These are phyloP conservation scores for Sisymbrium altissimum DNA, from an alignment of 345 rosid species.

Conservation along the genomic window DNA sequence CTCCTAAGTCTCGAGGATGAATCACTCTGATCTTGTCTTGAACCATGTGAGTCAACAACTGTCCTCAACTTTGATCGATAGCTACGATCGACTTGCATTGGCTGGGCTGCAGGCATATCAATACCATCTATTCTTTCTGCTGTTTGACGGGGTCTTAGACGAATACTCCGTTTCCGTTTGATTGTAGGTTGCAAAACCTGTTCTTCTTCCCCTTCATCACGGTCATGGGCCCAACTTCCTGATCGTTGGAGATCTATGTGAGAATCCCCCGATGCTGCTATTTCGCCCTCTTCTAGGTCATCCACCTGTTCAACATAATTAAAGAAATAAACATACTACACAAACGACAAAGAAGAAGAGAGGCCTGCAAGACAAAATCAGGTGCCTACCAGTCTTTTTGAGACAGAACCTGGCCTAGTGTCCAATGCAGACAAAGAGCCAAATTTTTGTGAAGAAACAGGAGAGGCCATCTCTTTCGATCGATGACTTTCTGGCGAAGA, in stretches of 20 bases:
- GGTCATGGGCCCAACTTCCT: slow-evolving; percentile 93
- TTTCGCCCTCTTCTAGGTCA: slow-evolving; percentile 98
- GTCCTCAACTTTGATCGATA: slow-evolving; percentile 59
- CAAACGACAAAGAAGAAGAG: slow-evolving; percentile 2
- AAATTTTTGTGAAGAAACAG: slow-evolving; percentile 87
- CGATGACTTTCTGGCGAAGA: slow-evolving; percentile 81
- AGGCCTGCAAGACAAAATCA: slow-evolving; percentile 17
- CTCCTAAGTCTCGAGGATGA: slow-evolving; percentile 57
- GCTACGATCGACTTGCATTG: slow-evolving; percentile 58
- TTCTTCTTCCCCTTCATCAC: slow-evolving; percentile 94
- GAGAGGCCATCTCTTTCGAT: slow-evolving; percentile 66
- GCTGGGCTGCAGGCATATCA: slow-evolving; percentile 51
- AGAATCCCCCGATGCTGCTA: slow-evolving; percentile 92
- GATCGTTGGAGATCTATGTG: slow-evolving; percentile 87
- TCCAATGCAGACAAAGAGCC: slow-evolving; percentile 96
- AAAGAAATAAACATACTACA: slow-evolving; percentile 22
- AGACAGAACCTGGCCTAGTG: slow-evolving; percentile 76
- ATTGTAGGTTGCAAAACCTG: slow-evolving; percentile 97
- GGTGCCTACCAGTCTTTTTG: slow-evolving; percentile 71
- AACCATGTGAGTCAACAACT: slow-evolving; percentile 46
- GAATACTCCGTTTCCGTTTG: slow-evolving; percentile 93
- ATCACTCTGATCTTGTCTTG: slow-evolving; percentile 70
- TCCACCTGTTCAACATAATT: slow-evolving; percentile 55
- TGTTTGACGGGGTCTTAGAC: slow-evolving; percentile 81
- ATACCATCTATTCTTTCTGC: slow-evolving; percentile 58